Evolutionary conservation across 306 rosid species (phyloP), one percentile per base, ranked within the genome.

Genomic region (Corylus americana): DNA sequence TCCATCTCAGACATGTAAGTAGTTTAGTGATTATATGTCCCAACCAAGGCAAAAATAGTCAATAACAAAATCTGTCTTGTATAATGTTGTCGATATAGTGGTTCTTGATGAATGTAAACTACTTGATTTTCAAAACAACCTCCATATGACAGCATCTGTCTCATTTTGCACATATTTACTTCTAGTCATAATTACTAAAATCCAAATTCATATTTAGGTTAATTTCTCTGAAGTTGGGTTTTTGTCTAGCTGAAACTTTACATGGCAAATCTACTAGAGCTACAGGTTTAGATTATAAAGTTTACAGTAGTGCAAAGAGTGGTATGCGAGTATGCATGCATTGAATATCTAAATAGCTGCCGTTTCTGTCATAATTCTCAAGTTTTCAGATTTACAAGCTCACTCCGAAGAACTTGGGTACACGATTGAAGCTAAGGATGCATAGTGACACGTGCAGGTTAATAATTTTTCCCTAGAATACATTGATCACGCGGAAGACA

Each of bases 141-240:
- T 22, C 25, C 25, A 22, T 22, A 22, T 22, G 25, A 22, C 25
- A 0, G 25, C 25, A 22, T 48, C 44, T 39, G 51, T 48, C 12
- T 8, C 51, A 48, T 22, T 48, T 48, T 48, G 12, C 1, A 48
- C 1, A 22, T 58, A 58, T 5, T 4, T 57, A 9, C 44, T 3
- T 11, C 64, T 58, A 58, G 64, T 20, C 25, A 58, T 58, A 42
- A 27, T 47, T 59, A 48, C 81, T 53, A 72, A 55, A 74, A 35
- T 75, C 42, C 48, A 11, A 59, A 59, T 31, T 39, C 44, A 20
- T 53, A 55, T 48, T 39, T 48, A 3, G 51, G 51, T 42, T 22
- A 71, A 8, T 55, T n/a, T 50, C 17, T 39, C 47, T 58, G 12
- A 7, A 58, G 25, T 22, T 58, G 64, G 31, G 29, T 27, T 68